phyloP scores from a whole-genome alignment of 495 filamentous ascomycete species.

The Parmelia sp. region DNA sequence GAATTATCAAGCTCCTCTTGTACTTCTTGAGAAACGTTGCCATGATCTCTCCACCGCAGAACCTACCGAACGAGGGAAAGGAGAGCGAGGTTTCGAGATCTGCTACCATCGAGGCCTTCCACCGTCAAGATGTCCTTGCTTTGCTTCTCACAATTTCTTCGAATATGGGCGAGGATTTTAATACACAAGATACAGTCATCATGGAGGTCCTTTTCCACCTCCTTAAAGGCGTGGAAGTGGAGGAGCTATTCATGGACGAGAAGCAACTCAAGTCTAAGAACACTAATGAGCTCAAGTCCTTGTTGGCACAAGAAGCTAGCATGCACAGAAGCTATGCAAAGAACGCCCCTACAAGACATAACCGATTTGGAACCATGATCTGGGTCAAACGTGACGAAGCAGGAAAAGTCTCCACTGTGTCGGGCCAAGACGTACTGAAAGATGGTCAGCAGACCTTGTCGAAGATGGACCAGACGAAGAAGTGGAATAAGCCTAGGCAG shows the following conservation, averaged over 20 bases:
- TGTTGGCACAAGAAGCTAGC: slow-evolving; percentile 73
- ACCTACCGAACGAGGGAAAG: slow-evolving; percentile 58
- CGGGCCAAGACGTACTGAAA: slow-evolving; percentile 76
- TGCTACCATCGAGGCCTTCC: slow-evolving; percentile 78
- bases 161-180: slow-evolving; percentile 88
- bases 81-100: slow-evolving; percentile 87
- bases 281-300: slow-evolving; percentile 62
- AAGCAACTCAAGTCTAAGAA: slow-evolving; percentile 57
- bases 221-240: slow-evolving; percentile 80
- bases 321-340: slow-evolving; percentile 72
- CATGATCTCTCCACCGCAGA: slow-evolving; percentile 65
- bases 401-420: slow-evolving; percentile 71
- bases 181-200: slow-evolving; percentile 73
- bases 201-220: slow-evolving; percentile 89
- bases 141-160: slow-evolving; percentile 79
- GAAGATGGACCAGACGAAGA: slow-evolving; percentile 90
- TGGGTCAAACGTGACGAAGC: slow-evolving; percentile 87
- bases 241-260: slow-evolving; percentile 80
- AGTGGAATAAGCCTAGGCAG: slow-evolving; percentile 72
- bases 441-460: slow-evolving; percentile 64
- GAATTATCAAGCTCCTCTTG: slow-evolving; percentile 85
- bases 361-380: slow-evolving; percentile 92
- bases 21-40: slow-evolving; percentile 84
- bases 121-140: slow-evolving; percentile 82
- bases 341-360: slow-evolving; percentile 81